These are phyloP conservation scores for Coemansia sp. DNA, from an alignment of 192 early-diverging fungal species.

Conservation along the genomic window DNA sequence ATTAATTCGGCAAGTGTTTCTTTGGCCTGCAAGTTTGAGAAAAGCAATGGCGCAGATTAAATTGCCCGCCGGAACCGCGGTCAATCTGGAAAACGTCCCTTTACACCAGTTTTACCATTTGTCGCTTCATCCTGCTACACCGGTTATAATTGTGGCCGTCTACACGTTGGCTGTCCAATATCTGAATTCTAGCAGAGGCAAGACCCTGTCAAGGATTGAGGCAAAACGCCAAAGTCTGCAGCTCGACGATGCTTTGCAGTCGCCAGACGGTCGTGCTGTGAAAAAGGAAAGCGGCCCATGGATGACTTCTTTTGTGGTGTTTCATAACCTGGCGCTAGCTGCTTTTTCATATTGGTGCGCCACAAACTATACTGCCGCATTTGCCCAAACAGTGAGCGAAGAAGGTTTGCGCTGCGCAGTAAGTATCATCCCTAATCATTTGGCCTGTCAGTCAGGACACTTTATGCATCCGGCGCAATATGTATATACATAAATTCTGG, in stretches of 20 bases:
- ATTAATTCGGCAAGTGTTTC: neutral
- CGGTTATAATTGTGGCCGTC: conserved; percentile 63
- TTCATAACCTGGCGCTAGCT: conserved; percentile 76
- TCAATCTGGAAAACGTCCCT: conserved; percentile 64
- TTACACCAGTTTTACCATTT: conserved; percentile 75
- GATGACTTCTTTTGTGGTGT: conserved; percentile 80
- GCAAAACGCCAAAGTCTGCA: conserved; percentile 42
- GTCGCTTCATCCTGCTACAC: conserved; percentile 71
- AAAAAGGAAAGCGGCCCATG: conserved; percentile 52
- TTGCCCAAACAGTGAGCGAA: conserved; percentile 63
- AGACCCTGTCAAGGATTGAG: conserved; percentile 40
- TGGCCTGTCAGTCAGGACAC: neutral
- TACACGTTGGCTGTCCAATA: conserved; percentile 60
- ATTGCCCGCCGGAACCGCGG: conserved; percentile 51
- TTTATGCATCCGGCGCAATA: neutral
- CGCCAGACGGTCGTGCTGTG: neutral
- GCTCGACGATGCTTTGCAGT: conserved; percentile 15
- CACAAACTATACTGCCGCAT: conserved; percentile 63
- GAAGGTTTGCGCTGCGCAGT: conserved; percentile 68
- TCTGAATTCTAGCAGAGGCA: conserved; percentile 39
- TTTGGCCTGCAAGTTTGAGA: neutral
- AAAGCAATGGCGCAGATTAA: conserved; percentile 43
- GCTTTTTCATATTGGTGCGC: conserved; percentile 80
- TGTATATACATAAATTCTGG: neutral
- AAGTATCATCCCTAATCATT: conserved; percentile 24